These are phyloP conservation scores for Pichia sp. DNA, from an alignment of 1,139 yeast species.

Conservation along the genomic window DNA sequence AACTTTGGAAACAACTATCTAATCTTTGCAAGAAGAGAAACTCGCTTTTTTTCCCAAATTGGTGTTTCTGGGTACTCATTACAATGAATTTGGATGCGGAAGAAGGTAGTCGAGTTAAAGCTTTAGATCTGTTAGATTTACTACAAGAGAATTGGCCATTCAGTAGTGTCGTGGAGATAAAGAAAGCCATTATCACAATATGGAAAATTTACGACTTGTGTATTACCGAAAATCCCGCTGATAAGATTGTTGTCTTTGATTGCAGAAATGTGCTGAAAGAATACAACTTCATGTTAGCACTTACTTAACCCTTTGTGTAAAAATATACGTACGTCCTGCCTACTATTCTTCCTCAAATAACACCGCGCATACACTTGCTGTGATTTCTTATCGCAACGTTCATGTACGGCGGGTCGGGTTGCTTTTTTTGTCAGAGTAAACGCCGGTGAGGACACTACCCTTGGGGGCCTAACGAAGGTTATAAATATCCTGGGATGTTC, in stretches of 20 bases:
- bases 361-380: too few species aligned
- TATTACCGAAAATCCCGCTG: background rate
- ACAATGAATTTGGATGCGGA: slow-evolving; percentile 18
- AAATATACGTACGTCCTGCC: too few species aligned
- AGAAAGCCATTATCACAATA: slow-evolving; percentile 27
- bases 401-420: too few species aligned
- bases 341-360: too few species aligned
- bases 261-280: background rate
- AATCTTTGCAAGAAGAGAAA: slow-evolving; percentile 3
- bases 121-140: slow-evolving; percentile 20
- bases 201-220: slow-evolving; percentile 30
- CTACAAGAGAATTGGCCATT: slow-evolving; percentile 29
- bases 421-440: too few species aligned
- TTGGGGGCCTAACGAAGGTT: too few species aligned
- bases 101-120: slow-evolving; percentile 15
- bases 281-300: background rate
- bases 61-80: slow-evolving; percentile 29
- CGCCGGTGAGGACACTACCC: too few species aligned
- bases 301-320: too few species aligned
- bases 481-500: too few species aligned
- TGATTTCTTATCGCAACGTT: too few species aligned
- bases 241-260: background rate
- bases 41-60: slow-evolving; percentile 27
- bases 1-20: slow-evolving; percentile 4
- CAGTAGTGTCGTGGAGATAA: slow-evolving; percentile 22